Evolutionary conservation across 208 protist genomes (phyloP), one percentile per base, ranked within the genome.

Genomic region (Giardia duodenalis): DNA sequence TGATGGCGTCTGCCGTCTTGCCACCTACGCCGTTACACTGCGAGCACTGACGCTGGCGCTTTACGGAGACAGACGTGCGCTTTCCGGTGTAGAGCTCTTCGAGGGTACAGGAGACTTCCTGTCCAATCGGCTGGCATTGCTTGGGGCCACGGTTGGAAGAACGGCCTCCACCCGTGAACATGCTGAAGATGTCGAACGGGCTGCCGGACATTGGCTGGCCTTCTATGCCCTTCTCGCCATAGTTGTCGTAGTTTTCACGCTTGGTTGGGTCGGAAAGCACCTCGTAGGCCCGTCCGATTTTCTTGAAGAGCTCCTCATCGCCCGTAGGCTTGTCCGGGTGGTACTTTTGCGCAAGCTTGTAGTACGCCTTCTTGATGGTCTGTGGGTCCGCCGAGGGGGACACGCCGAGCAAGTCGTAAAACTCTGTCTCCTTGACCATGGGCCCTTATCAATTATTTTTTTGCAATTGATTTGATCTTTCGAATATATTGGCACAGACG

Each of bases 311-410:
- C 22, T 98, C 97, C 39, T 96, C 92, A 2, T 97, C 96, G 44
- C 98, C 96, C 0, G 97, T 97, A 90, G 98, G 98, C 94, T 98
- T 98, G 94, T 98, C 97, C 39, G 97, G 97, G 95, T 98, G 97
- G 93, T 96, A 98, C 93, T 97, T 95, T 0, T 96, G 95, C 0
- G 97, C 96, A 10, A 98, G 93, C 47, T 94, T 95, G 92, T 97
- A 97, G 95, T 98, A 98, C 0, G 97, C 97, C 87, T 97, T 97
- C 47, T 97, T 96, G 39, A 98, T 94, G 42, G 95, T 2, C n/a
- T 30, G n/a, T 2, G 88, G 10, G n/a, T 91, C 88, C 4, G 86
- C 86, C 19, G 4, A 4, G 3, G 86, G 42, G 44, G 86, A 4
- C 3, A 89, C 86, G 4, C 86, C 86, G 44, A 89, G 86, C 4